Evolutionary conservation across 345 rosid genomes (phyloP).

Genomic region (Euclidium syriacum): DNA sequence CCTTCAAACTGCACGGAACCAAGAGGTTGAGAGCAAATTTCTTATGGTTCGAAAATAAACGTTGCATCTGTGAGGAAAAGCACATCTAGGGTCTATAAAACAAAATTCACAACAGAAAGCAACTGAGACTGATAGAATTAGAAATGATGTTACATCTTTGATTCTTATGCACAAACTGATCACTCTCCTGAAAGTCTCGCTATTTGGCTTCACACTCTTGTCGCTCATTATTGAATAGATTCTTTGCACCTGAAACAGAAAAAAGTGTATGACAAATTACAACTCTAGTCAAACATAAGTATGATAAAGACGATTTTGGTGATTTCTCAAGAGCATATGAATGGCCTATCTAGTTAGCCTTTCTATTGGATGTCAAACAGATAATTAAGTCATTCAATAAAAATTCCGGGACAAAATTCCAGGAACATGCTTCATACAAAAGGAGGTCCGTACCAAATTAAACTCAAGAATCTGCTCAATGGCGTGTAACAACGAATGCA

Average conservation of each 20-base stretch:
- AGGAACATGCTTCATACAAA: slow-evolving; percentile 6
- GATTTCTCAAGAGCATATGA: slow-evolving; percentile 3
- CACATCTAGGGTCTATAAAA: background rate
- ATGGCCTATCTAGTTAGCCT: background rate
- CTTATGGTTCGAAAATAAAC: background rate
- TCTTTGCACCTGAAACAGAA: slow-evolving; percentile 46
- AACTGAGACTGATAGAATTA: slow-evolving; percentile 3
- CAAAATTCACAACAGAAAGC: background rate
- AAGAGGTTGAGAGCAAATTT: background rate
- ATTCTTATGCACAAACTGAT: slow-evolving; percentile 57
- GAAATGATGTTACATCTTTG: slow-evolving; percentile 65
- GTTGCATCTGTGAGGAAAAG: slow-evolving; percentile 10
- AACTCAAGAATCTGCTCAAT: slow-evolving; percentile 53
- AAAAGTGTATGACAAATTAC: background rate
- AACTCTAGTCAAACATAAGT: slow-evolving; percentile 4
- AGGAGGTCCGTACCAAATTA: slow-evolving; percentile 50
- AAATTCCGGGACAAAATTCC: background rate
- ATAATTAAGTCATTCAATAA: background rate
- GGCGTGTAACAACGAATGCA: slow-evolving; percentile 49
- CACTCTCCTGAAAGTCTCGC: slow-evolving; percentile 63
- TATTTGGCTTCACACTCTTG: slow-evolving; percentile 49
- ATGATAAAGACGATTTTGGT: background rate
- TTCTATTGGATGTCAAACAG: background rate
- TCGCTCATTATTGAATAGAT: slow-evolving; percentile 50
- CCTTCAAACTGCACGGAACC: slow-evolving; percentile 51